Evolutionary conservation across 2,329 filamentous ascomycete genomes (phyloP), one percentile per base, ranked within the genome.

Genomic region (Metarhizium guizhouense): DNA sequence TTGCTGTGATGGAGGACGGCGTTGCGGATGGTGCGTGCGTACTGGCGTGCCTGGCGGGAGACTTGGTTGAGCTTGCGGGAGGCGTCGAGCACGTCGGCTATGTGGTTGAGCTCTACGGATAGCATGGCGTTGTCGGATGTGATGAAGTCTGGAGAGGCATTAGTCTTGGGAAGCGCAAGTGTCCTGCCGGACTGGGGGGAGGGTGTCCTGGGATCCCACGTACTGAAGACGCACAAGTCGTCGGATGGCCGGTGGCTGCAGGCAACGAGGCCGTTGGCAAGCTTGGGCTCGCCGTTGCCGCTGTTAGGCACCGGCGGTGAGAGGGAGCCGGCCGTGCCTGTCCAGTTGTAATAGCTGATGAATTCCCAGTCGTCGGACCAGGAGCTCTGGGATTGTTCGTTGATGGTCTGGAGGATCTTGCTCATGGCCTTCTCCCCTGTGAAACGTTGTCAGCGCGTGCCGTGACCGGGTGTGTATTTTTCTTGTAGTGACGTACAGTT

Each of bases 201-300:
- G 13, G 5, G 11, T 42, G 6, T 16, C 11, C 11, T 3, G 29
- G 20, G 4, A 32, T 7, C 45, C 2, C 11, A 58, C 63, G 52
- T 48, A 65, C 63, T 63, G 60, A 90, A 84, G 53, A 89, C 90
- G 1, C 87, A 89, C 7, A 89, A 83, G 67, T 95, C 90, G 68
- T 95, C 90, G 55, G 86, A 90, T 0, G 90, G 90, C 1, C 90
- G 80, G 73, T 94, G 94, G 1, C 88, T 88, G 53, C 85, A 89
- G 54, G 89, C 82, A 49, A 94, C 81, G 55, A 95, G 80, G 0
- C 88, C 88, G 2, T 90, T 93, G 38, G 80, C 82, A 57, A 83
- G 85, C 13, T 92, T 78, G 0, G 90, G 90, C 65, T 93, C 93
- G 18, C 89, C 90, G 54, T 86, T 78, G 7, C 90, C 90, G 30